Evolutionary conservation across 1,284 basidiomycete species (phyloP), one percentile per base, ranked within the genome.

Genomic region (Schizophyllum amplum): DNA sequence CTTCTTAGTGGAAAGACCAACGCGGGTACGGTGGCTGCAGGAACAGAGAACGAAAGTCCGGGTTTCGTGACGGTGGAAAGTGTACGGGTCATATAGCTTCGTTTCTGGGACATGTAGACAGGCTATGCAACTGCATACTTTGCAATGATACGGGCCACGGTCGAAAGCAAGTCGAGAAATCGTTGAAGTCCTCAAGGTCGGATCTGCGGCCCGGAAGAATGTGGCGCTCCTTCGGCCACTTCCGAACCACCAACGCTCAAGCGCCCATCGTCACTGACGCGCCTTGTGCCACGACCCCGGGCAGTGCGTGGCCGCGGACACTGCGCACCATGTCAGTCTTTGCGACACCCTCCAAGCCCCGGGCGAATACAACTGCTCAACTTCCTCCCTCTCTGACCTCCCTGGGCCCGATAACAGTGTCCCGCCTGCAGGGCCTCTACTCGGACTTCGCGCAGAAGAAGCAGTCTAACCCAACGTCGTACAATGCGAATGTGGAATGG

Each of bases 391-490:
- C 60, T 4, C 74, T 83, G 17, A 68, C 77, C 25, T 76, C 81
- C 42, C 88, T 81, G 59, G 67, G 73, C 15, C 74, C 75, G 0
- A 75, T 78, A 1, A 82, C 80, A 9, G 76, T 68, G 42, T 79
- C 75, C 20, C 86, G 93, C 9, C 76, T 97, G 0, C 86, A 89
- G 62, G 85, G 93, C 0, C 77, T 98, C 15, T 98, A 95, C 71
- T 87, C 94, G 2, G 92, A 95, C 66, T 85, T 96, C 56, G 85
- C 90, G 0, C 78, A 84, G 5, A 92, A 95, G 72, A 90, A 88
- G 63, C 74, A 81, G 26, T 87, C 92, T 1, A 96, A 98, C 68
- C 87, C 92, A 0, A 80, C 86, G 3, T 87, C 92, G 2, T 98
- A 87, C 69, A 74, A 82, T 46, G 82, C 90, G 15, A 92, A 90